Evolutionary conservation across 2,329 filamentous ascomycete species (phyloP).

Genomic region (Tolypocladium endophyticum): DNA sequence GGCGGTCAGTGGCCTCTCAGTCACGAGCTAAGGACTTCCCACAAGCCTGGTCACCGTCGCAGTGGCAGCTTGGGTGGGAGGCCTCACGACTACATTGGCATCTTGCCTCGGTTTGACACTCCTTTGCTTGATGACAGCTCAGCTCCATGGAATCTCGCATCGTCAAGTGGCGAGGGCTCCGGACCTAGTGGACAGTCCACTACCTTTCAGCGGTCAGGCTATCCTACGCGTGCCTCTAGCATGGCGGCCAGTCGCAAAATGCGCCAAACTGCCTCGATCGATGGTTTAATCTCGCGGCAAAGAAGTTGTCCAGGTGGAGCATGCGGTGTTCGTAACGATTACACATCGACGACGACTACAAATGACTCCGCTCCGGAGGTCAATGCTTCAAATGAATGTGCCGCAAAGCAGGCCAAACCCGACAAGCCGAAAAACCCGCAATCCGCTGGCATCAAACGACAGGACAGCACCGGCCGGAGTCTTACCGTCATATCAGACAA

Average conservation of each 20-base stretch:
- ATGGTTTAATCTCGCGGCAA: conserved; percentile 8
- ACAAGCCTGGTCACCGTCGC: conserved; percentile 3
- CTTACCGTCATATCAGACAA: conserved; percentile 6
- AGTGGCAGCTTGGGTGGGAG: conserved; percentile 8
- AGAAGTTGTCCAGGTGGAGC: background rate
- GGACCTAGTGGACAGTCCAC: background rate
- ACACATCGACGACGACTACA: background rate
- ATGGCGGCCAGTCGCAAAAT: conserved; percentile 7
- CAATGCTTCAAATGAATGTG: background rate
- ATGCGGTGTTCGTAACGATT: background rate
- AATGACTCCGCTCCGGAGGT: background rate
- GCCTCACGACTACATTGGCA: conserved; percentile 11
- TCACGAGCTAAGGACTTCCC: background rate
- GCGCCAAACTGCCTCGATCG: conserved; percentile 10
- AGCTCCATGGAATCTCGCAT: conserved; percentile 6
- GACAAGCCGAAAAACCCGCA: background rate
- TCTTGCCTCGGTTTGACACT: conserved; percentile 12
- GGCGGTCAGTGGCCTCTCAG: background rate
- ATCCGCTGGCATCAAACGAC: background rate
- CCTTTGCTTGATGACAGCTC: conserved; percentile 9
- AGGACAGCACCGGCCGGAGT: background rate
- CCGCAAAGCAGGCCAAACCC: background rate
- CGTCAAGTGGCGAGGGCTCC: conserved; percentile 1
- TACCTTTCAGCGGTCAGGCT: conserved; percentile 7
- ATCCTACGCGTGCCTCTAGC: conserved; percentile 16